Conservation (phyloP, 345 rosid genomes). For the Melaleuca alternifolia region DNA sequence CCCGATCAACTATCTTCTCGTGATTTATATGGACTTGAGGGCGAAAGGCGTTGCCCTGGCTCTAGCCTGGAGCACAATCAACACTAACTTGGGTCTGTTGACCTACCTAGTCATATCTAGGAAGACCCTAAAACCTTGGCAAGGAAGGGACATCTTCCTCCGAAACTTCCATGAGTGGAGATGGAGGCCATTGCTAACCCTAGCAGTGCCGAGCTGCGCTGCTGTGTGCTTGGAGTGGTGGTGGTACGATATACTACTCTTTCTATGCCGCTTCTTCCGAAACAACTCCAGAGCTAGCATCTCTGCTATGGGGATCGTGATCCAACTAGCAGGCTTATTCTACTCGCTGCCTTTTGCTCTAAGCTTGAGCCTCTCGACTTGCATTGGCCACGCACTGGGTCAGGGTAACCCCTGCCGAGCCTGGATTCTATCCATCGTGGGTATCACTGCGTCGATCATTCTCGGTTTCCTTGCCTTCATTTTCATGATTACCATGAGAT, state of each 20-base stretch:
- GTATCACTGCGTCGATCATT: slow-evolving; percentile 7
- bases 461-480: slow-evolving; percentile 9
- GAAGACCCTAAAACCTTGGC: slow-evolving; percentile 23
- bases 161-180: not conserved
- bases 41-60: slow-evolving; percentile 19
- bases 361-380: slow-evolving; percentile 12
- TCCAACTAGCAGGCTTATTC: slow-evolving; percentile 21
- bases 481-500: slow-evolving; percentile 9
- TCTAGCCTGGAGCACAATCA: slow-evolving; percentile 8
- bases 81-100: slow-evolving; percentile 8
- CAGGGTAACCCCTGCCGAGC: slow-evolving; percentile 13
- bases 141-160: not conserved
- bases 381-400: slow-evolving; percentile 19
- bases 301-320: slow-evolving; percentile 29
- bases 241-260: slow-evolving; percentile 30
- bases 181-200: slow-evolving; percentile 10
- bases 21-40: slow-evolving; percentile 6
- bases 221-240: slow-evolving; percentile 34
- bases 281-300: slow-evolving; percentile 14
- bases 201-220: slow-evolving; percentile 12
- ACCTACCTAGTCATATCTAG: slow-evolving; percentile 5
- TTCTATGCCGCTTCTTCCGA: slow-evolving; percentile 14
- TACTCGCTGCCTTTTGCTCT: slow-evolving; percentile 23
- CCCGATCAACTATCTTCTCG: slow-evolving; percentile 20
- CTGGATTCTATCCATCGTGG: slow-evolving; percentile 2